A percentile compares a stretch with the other conserved stretches of the same genome.
Evolutionary conservation across 495 filamentous ascomycete species (phyloP).

Genomic region (Stereocaulon alpinum): DNA sequence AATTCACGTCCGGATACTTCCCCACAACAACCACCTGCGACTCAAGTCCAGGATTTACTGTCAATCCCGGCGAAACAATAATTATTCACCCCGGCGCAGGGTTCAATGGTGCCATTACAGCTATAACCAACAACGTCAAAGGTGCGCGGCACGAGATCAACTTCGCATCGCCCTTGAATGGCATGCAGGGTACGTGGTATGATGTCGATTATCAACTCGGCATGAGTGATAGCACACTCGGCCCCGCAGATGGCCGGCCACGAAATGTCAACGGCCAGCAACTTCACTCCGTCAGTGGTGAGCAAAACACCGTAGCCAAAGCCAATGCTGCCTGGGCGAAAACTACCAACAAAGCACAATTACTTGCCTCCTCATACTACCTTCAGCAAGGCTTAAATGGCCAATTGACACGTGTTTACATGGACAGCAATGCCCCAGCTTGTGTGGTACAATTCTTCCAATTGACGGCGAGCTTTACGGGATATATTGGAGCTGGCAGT

Average conservation of each 20-base stretch:
- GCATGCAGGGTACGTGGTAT: constrained; percentile 2
- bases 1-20: constrained; percentile 7
- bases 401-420: constrained; percentile 7
- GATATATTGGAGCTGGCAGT: constrained; percentile 16
- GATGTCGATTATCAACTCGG: constrained; percentile 18
- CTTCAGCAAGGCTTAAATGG: constrained; percentile 9
- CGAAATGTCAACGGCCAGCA: background rate
- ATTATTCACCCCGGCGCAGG: constrained; percentile 2
- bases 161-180: background rate
- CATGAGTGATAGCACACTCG: constrained; percentile 11
- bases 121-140: background rate
- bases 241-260: background rate
- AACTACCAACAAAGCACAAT: background rate
- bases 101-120: constrained; percentile 16
- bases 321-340: constrained; percentile 13
- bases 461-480: constrained; percentile 14
- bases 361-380: constrained; percentile 5
- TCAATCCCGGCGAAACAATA: background rate
- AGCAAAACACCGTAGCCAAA: constrained; percentile 2
- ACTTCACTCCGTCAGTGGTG: background rate
- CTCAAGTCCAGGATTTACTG: constrained; percentile 4
- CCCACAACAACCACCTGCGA: constrained; percentile 3
- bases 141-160: constrained; percentile 15
- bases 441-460: constrained; percentile 18
- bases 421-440: constrained; percentile 12